Percentiles rank a stretch among this genome's conserved stretches.
Conservation (phyloP, 495 filamentous ascomycete species). For the Hypoxylon perforatum region DNA sequence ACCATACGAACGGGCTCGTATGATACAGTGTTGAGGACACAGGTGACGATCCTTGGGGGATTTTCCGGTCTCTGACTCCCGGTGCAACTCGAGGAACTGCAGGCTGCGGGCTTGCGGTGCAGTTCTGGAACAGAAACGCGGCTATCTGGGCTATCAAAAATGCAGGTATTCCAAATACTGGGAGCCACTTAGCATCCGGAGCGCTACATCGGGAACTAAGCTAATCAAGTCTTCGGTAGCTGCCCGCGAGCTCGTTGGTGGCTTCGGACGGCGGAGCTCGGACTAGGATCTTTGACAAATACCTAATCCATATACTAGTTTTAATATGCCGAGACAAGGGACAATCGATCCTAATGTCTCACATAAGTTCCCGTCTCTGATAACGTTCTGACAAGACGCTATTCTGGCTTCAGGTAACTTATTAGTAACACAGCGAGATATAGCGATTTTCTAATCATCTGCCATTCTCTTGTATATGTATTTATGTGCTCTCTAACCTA, state of each 20-base stretch:
- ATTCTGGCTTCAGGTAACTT: conserved; percentile 5
- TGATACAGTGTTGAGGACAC: neutral
- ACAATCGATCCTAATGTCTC: conserved; percentile 24
- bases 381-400: conserved; percentile 4
- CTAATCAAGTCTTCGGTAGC: conserved; percentile 21
- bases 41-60: conserved; percentile 13
- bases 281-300: conserved; percentile 43
- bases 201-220: conserved; percentile 26
- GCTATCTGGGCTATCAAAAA: conserved; percentile 21
- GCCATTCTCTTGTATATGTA: neutral
- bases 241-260: conserved; percentile 20
- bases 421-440: neutral
- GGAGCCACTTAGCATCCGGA: conserved; percentile 35
- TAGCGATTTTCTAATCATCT: neutral
- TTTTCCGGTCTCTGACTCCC: conserved; percentile 13
- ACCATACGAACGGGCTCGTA: neutral
- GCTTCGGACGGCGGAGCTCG: conserved; percentile 29
- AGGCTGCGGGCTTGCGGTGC: conserved; percentile 9
- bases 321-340: conserved; percentile 14
- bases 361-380: neutral
- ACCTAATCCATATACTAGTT: conserved; percentile 14
- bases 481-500: neutral
- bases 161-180: conserved; percentile 40
- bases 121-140: conserved; percentile 5
- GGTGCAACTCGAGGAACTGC: conserved; percentile 8